phyloP scores from a whole-genome alignment of 176 grass and related monocot genomes.

The Thalia dealbata region DNA sequence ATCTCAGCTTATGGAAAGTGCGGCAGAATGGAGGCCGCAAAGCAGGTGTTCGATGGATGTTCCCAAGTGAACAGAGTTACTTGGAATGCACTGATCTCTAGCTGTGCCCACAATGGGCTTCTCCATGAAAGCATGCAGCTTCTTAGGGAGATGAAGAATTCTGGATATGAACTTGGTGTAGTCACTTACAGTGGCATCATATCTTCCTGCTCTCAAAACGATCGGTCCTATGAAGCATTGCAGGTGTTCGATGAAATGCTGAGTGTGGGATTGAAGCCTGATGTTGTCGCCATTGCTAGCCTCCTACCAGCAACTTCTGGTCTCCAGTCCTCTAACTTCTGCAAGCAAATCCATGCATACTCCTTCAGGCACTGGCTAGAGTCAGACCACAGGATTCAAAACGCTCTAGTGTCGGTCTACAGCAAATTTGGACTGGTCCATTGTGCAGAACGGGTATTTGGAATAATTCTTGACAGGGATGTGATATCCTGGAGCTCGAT shows the following conservation, averaged over 20 bases:
- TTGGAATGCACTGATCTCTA: conserved; percentile 25
- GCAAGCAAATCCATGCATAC: conserved; percentile 22
- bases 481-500: conserved; percentile 30
- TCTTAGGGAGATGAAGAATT: conserved; percentile 15
- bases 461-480: conserved; percentile 6
- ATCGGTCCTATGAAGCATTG: conserved; percentile 6
- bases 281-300: conserved; percentile 17
- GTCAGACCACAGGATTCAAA: conserved; percentile 10
- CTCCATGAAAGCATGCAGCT: conserved; percentile 23
- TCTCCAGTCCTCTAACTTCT: conserved; percentile 1
- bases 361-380: conserved; percentile 14
- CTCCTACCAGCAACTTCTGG: conserved; percentile 20
- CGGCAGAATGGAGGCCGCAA: conserved; percentile 6
- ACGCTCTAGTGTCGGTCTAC: conserved; percentile 24
- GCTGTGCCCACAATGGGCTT: conserved; percentile 16
- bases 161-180: conserved; percentile 9
- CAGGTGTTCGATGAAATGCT: conserved; percentile 14
- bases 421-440: conserved; percentile 13
- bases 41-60: conserved; percentile 7
- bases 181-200: conserved; percentile 25
- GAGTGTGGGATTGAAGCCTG: conserved; percentile 13
- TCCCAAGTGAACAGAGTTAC: conserved; percentile 5
- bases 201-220: conserved; percentile 24
- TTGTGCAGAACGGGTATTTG: conserved; percentile 9
- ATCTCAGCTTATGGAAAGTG: conserved; percentile 22